Conservation (phyloP, 139 green algal species). For the Nannochloris sp. region DNA sequence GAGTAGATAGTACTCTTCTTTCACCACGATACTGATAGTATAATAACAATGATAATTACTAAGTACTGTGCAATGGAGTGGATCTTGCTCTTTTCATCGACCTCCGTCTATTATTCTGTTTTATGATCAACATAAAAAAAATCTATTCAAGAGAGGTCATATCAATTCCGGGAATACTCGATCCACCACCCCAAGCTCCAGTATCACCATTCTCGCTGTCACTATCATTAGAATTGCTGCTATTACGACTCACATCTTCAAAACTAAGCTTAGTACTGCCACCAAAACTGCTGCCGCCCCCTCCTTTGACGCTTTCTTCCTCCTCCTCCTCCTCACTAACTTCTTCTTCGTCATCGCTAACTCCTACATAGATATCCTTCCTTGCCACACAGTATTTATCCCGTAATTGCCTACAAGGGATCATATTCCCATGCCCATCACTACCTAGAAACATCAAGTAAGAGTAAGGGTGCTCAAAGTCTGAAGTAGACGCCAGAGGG, state of each 20-base stretch:
- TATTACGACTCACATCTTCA: background rate
- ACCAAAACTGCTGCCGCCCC: background rate
- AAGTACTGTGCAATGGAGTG: background rate
- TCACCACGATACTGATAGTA: too few species aligned
- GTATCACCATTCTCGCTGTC: background rate
- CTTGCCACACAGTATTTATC: constrained; percentile 55
- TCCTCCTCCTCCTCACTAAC: background rate
- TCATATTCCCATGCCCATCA: constrained; percentile 66
- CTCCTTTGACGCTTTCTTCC: background rate
- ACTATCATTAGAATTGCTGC: background rate
- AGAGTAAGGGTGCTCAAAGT: constrained; percentile 32
- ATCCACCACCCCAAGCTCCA: background rate
- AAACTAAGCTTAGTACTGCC: background rate
- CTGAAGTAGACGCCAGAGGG: background rate
- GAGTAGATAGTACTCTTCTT: too few species aligned
- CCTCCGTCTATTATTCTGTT: background rate
- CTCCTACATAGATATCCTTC: constrained; percentile 36
- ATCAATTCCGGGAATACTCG: constrained; percentile 40
- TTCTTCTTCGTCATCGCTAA: background rate
- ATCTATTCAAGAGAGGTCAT: constrained; percentile 33
- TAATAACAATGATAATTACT: too few species aligned
- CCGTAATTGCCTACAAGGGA: constrained; percentile 58
- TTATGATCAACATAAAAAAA: constrained; percentile 6
- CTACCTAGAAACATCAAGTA: constrained; percentile 73
- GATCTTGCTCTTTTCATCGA: background rate